phyloP scores from a whole-genome alignment of 1,139 yeast genomes.

The Geotrichum aggregatum region DNA sequence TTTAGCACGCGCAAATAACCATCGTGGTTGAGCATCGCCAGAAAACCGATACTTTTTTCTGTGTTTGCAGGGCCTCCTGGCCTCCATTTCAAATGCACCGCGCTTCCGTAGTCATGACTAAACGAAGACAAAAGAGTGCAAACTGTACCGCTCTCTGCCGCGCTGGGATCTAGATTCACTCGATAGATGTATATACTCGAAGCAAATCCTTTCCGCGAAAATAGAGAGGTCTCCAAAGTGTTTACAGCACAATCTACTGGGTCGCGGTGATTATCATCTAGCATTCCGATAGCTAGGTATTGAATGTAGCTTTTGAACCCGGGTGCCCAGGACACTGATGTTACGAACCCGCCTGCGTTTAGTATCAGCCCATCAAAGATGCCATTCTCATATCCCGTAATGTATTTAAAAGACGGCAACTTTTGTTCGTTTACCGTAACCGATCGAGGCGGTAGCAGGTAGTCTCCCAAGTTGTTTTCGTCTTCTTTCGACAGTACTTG shows the following conservation, averaged over 20 bases:
- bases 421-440: conserved; percentile 7
- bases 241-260: conserved; percentile 23
- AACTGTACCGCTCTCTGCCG: conserved; percentile 26
- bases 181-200: conserved; percentile 29
- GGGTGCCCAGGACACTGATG: conserved; percentile 34
- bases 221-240: conserved; percentile 25
- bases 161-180: conserved; percentile 19
- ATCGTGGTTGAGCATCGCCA: conserved; percentile 59
- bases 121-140: conserved; percentile 37
- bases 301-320: conserved; percentile 35
- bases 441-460: conserved; percentile 11
- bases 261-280: conserved; percentile 49
- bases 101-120: conserved; percentile 52
- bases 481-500: not conserved
- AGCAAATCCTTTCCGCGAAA: conserved; percentile 24
- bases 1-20: conserved; percentile 55
- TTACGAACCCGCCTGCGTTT: conserved; percentile 32
- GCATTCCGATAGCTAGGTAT: conserved; percentile 54
- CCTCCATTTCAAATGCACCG: conserved; percentile 53
- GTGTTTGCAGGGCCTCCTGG: conserved; percentile 36
- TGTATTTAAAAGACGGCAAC: conserved; percentile 9
- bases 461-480: not conserved
- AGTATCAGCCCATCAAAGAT: conserved; percentile 23
- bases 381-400: conserved; percentile 4
- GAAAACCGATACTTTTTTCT: conserved; percentile 38